These are phyloP conservation scores for Polyporus arcularius DNA, from an alignment of 768 basidiomycete genomes.

Conservation along the genomic window DNA sequence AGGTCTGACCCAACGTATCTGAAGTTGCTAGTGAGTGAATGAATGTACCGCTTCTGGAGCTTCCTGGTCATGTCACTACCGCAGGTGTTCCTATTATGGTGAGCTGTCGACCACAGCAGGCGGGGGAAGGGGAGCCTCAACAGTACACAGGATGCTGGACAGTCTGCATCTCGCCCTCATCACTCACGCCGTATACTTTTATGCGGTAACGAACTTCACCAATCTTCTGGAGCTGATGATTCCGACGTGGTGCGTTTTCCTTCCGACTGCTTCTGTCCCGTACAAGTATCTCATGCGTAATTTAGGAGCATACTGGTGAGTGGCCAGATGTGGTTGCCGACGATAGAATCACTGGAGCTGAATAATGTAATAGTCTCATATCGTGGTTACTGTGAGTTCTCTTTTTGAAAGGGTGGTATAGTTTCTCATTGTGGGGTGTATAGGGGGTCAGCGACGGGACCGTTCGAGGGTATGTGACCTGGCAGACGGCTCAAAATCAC, in stretches of 20 bases:
- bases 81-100: constrained; percentile 23
- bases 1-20: constrained; percentile 5
- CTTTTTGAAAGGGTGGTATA: too few relatives aligned
- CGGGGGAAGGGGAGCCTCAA: background rate
- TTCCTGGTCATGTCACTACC: background rate
- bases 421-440: background rate
- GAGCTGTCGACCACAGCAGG: background rate
- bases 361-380: constrained; percentile 2
- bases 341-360: background rate
- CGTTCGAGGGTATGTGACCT: constrained; percentile 25
- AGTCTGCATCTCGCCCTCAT: constrained; percentile 21
- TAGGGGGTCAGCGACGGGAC: constrained; percentile 28
- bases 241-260: constrained; percentile 21
- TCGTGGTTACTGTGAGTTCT: constrained; percentile 15
- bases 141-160: constrained; percentile 17
- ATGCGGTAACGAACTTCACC: constrained; percentile 26
- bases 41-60: too few relatives aligned
- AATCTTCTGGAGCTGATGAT: constrained; percentile 18
- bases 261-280: background rate
- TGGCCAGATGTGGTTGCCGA: background rate
- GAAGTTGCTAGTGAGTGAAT: constrained; percentile 12
- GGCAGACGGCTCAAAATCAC: background rate
- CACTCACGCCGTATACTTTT: constrained; percentile 23
- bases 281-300: background rate
- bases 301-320: constrained; percentile 27